A percentile compares a stretch with the other conserved stretches of the same genome.
phyloP scores from a whole-genome alignment of 129 eudicot genomes.

The Arctium lappa region DNA sequence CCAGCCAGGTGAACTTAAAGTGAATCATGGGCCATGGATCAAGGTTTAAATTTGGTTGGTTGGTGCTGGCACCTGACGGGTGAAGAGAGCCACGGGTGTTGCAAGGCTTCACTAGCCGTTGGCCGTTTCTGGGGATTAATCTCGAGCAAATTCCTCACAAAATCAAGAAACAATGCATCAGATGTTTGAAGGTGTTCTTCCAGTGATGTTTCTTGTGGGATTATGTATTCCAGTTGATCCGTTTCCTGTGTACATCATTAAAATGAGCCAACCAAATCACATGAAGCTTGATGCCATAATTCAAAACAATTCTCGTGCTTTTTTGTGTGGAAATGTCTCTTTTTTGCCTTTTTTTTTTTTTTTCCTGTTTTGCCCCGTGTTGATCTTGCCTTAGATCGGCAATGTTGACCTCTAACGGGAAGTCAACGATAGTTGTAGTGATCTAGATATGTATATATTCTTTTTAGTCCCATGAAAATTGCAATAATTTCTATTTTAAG shows the following conservation, averaged over 20 bases:
- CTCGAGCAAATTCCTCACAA: slow-evolving; percentile 64
- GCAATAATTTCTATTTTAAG: neutral
- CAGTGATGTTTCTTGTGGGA: slow-evolving; percentile 69
- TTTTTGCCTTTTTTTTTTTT: neutral
- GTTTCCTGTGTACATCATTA: slow-evolving; percentile 50
- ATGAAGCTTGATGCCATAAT: neutral
- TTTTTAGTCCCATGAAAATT: neutral
- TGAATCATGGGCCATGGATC: slow-evolving; percentile 7
- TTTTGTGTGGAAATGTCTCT: neutral
- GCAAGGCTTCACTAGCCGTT: slow-evolving; percentile 81
- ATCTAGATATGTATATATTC: neutral
- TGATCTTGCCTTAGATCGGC: neutral
- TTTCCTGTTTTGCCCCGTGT: neutral
- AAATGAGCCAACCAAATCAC: neutral
- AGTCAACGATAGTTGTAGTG: neutral
- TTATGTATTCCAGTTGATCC: slow-evolving; percentile 58
- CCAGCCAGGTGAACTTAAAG: slow-evolving; percentile 3
- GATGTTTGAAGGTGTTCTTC: slow-evolving; percentile 69
- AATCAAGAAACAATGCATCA: slow-evolving; percentile 61
- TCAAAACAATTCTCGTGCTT: neutral
- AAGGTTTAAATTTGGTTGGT: neutral
- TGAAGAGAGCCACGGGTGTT: slow-evolving; percentile 86
- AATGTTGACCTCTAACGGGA: neutral
- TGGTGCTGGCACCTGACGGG: neutral
- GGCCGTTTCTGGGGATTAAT: slow-evolving; percentile 77